A percentile compares a stretch with the other conserved stretches of the same genome.
phyloP scores from a whole-genome alignment of 1,284 basidiomycete species.

The Pseudozyma pruni region DNA sequence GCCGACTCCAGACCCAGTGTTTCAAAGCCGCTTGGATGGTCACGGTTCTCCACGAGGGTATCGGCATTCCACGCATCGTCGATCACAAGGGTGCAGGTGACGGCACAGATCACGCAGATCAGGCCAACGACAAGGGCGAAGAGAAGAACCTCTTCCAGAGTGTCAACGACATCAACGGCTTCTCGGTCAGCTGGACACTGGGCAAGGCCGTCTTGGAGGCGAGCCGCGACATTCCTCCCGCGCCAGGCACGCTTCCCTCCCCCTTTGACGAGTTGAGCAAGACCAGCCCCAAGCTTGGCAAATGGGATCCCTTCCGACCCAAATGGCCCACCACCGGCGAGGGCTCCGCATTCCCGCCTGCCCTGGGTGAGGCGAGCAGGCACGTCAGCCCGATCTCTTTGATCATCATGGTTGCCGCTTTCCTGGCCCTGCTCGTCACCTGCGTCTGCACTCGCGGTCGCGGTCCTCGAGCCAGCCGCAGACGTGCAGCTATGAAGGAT shows the following conservation, averaged over 20 bases:
- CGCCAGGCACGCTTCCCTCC: constrained; percentile 45
- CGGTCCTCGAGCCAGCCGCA: constrained; percentile 36
- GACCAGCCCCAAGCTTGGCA: constrained; percentile 34
- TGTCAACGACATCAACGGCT: constrained; percentile 87
- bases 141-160: constrained; percentile 79
- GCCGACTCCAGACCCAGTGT: constrained; percentile 93
- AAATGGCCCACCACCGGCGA: constrained; percentile 47
- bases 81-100: constrained; percentile 72
- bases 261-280: constrained; percentile 45
- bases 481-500: constrained; percentile 48
- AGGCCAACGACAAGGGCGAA: constrained; percentile 58
- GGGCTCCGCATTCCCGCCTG: constrained; percentile 42
- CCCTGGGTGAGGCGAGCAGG: constrained; percentile 24
- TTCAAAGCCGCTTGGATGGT: constrained; percentile 99
- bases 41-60: constrained; percentile 94
- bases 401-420: constrained; percentile 34
- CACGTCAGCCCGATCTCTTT: constrained; percentile 37
- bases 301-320: constrained; percentile 43
- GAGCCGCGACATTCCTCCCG: constrained; percentile 71
- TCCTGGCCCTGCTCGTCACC: constrained; percentile 41
- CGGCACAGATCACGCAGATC: constrained; percentile 55
- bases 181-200: constrained; percentile 95
- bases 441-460: constrained; percentile 53
- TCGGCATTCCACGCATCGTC: constrained; percentile 89
- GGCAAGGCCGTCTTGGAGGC: constrained; percentile 99